Base-by-base conservation (phyloP, 2,329 filamentous ascomycete genomes). In the Fusarium irregulare region DNA sequence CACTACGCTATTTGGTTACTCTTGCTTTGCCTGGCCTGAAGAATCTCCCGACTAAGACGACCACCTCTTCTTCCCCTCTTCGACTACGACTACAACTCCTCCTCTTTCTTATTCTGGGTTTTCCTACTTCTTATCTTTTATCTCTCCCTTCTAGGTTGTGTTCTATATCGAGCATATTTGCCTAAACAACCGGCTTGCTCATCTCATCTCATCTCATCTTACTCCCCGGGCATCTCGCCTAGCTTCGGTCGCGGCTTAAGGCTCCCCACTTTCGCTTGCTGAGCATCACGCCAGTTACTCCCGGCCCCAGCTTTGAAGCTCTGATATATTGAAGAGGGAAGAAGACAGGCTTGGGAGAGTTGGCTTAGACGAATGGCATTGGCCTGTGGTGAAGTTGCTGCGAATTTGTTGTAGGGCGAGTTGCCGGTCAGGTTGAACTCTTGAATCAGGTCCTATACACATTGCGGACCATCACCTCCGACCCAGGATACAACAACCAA, bases 231-330 rank as follows among this genome's bases (percentile, higher is more conserved):
- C 28, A 46, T 40, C 41, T 27, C 54, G 45, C 30, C 47, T 56
- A 64, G 49, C 62, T 62, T 70, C 40, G 40, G 51, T 42, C 60
- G 48, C 56, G 68, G 60, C 47, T 57, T 44, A 53, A 48, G 32
- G 28, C 6, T 41, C 69, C 53, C 70, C 70, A 73, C 66, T 72
- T 46, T 72, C 48, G 54, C 41, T 53, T 68, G 54, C 49, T 25
- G 45, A 70, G 34, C 50, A 70, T 72, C 70, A 73, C 70, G 63
- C 70, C 62, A 72, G 70, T 28, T 42, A 44, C 40, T 46, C 34
- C 45, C 34, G 49, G 46, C 47, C 42, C 34, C 34, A 37, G 34
- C 34, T 67, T 32, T 50, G 46, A 57, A 56, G 32, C 42, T 70
- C 47, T 46, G 34, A 34, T 27, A 21, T 58, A 50, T 47, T 40